These are phyloP conservation scores for Elaeis guineensis DNA, from an alignment of 176 grass and related monocot species.

Conservation along the genomic window DNA sequence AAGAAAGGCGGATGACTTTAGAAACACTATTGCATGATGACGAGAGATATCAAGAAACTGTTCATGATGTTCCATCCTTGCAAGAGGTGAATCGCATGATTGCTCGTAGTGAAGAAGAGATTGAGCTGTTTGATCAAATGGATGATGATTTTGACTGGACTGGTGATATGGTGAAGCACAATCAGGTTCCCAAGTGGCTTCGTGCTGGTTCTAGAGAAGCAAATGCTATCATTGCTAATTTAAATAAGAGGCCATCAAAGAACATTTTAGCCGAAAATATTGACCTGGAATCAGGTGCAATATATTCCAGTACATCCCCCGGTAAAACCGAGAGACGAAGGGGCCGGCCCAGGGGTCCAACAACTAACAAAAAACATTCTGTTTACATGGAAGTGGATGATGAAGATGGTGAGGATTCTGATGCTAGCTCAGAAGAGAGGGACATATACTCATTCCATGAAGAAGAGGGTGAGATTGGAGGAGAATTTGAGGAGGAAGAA, in stretches of 20 bases:
- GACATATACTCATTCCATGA: constrained; percentile 44
- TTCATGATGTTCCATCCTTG: constrained; percentile 96
- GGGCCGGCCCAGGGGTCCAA: constrained; percentile 39
- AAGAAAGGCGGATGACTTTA: constrained; percentile 91
- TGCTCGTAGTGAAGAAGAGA: constrained; percentile 75
- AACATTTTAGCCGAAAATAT: constrained; percentile 45
- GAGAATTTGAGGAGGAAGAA: constrained; percentile 78
- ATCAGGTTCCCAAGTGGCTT: constrained; percentile 90
- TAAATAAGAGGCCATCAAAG: constrained; percentile 72
- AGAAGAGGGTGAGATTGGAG: constrained; percentile 66
- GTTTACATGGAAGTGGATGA: constrained; percentile 86
- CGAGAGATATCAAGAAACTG: constrained; percentile 85
- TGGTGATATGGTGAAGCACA: constrained; percentile 74
- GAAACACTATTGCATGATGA: constrained; percentile 97
- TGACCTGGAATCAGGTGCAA: constrained; percentile 35
- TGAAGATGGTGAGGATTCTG: constrained; percentile 71
- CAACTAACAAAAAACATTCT: constrained; percentile 35
- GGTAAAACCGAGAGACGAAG: constrained; percentile 63
- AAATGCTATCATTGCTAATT: constrained; percentile 46
- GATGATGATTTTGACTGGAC: constrained; percentile 98
- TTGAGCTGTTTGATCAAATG: constrained; percentile 99
- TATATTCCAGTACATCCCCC: constrained; percentile 2
- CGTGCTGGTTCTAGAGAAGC: constrained; percentile 63
- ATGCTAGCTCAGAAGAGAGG: constrained; percentile 73
- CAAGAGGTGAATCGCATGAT: constrained; percentile 99